Base-by-base conservation (phyloP, 805 yeast genomes). In the Pichia californica region DNA sequence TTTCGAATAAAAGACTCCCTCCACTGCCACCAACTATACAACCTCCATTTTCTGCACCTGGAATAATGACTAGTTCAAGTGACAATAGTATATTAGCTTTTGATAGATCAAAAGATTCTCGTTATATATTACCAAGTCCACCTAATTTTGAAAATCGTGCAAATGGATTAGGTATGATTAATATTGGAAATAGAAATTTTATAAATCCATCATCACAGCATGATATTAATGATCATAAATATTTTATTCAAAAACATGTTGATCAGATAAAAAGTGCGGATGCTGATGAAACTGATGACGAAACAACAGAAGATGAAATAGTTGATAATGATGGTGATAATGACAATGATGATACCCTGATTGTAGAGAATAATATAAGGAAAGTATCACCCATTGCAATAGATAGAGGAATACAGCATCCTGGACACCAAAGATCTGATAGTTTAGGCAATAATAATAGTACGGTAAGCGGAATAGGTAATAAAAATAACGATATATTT, bases 311-410 rank as follows among this genome's bases (percentile, higher is more conserved):
- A 16, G 61, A 58, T 18, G 59, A 53, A 26, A 27, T 25, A 6
- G 25, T 38, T 3, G 60, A 58, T 19, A 59, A 57, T 26, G 59
- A 52, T 34, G 47, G 49, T 32, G 50, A 53, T 3, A 56, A 33
- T n/a, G 23, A 5, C 5, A 34, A 31, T 8, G 41, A 38, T 18
- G 21, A 30, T 13, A 7, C 25, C 6, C 9, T 9, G 9, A 23
- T 7, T 7, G 25, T 9, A 23, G 25, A 23, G 25, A 28, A 29
- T 31, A 10, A n/a, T n/a, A n/a, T n/a, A n/a, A n/a, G n/a, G n/a
- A n/a, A n/a, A n/a, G n/a, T 38, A 2, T 36, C 41, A 10, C 28
- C 26, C 14, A 28, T 37, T n/a, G 13, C 16, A n/a, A 16, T n/a
- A 1, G 36, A 33, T 14, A 21, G 25, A 16, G 26, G 20, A 20